These are phyloP conservation scores for Mucuna pruriens DNA, from an alignment of 306 rosid species.

Conservation along the genomic window DNA sequence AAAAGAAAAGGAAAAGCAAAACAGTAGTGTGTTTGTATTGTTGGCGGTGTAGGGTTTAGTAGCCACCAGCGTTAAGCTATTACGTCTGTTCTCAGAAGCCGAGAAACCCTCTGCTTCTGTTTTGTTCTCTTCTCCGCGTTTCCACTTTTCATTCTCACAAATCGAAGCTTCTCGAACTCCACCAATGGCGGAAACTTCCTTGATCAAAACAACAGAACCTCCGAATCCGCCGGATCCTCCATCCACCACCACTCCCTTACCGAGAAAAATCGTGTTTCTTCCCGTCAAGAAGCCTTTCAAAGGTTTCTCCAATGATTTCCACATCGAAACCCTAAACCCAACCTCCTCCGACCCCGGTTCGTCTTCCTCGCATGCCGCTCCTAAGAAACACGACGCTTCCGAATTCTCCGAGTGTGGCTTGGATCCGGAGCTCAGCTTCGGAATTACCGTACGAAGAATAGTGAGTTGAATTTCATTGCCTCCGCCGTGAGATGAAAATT, in stretches of 20 bases:
- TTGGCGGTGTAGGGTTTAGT: constrained; percentile 74
- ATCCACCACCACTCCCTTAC: constrained; percentile 6
- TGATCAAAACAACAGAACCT: constrained; percentile 27
- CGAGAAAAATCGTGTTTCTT: constrained; percentile 59
- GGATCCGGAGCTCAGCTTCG: constrained; percentile 93
- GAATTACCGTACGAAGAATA: constrained; percentile 76
- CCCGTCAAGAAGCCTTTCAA: constrained; percentile 60
- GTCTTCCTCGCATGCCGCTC: constrained; percentile 13
- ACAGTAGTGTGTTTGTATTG: not conserved
- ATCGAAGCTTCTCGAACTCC: not conserved
- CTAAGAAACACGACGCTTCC: constrained; percentile 61
- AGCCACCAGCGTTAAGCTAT: not conserved
- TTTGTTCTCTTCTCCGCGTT: not conserved
- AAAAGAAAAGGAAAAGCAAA: not conserved
- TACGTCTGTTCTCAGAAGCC: constrained; percentile 57
- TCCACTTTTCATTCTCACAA: not conserved
- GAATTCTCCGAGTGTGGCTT: constrained; percentile 69
- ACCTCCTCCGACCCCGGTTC: constrained; percentile 45
- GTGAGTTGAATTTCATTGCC: constrained; percentile 56
- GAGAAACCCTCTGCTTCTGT: constrained; percentile 40
- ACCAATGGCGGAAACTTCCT: constrained; percentile 46
- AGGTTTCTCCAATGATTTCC: constrained; percentile 69
- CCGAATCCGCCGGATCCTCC: constrained; percentile 35
- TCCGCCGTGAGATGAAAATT: not conserved
- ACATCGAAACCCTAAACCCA: constrained; percentile 84